These are phyloP conservation scores for Arthrobotrys conoides DNA, from an alignment of 2,329 filamentous ascomycete genomes.

Conservation along the genomic window DNA sequence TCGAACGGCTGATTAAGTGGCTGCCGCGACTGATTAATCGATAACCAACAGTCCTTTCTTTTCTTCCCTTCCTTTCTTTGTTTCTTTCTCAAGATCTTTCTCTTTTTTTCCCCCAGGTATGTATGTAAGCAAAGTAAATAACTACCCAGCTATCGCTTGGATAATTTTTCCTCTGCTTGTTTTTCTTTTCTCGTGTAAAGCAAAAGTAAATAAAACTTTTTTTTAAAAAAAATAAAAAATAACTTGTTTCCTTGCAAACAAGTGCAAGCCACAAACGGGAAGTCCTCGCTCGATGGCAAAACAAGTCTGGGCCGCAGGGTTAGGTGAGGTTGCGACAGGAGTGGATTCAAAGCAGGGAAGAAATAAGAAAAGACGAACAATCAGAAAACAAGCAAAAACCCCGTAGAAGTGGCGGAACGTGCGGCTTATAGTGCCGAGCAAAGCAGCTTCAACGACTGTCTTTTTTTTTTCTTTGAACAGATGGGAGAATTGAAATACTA, in stretches of 20 bases:
- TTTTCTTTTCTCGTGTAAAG: conserved; percentile 13
- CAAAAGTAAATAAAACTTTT: conserved; percentile 26
- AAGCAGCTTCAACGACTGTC: conserved; percentile 26
- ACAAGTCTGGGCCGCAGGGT: conserved; percentile 59
- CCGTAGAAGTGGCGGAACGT: conserved; percentile 57
- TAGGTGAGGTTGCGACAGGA: conserved; percentile 59
- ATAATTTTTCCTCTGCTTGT: not conserved
- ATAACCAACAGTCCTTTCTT: conserved; percentile 23
- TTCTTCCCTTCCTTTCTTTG: not conserved
- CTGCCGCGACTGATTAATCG: conserved; percentile 15
- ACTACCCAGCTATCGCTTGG: conserved; percentile 10
- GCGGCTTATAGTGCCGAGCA: conserved; percentile 61
- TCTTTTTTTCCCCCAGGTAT: conserved; percentile 10
- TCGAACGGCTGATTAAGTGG: conserved; percentile 41
- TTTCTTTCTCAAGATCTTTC: no score
- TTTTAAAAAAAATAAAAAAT: no score
- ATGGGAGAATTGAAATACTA: conserved; percentile 28
- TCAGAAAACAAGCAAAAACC: conserved; percentile 36
- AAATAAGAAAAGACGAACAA: conserved; percentile 27
- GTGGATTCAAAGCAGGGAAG: conserved; percentile 58
- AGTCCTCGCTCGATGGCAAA: conserved; percentile 62
- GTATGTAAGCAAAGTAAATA: no score
- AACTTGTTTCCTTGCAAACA: conserved; percentile 58
- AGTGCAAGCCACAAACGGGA: conserved; percentile 61
- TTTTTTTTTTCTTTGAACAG: conserved; percentile 11